phyloP scores from a whole-genome alignment of 2,329 filamentous ascomycete species.

The Talaromyces marneffei region DNA sequence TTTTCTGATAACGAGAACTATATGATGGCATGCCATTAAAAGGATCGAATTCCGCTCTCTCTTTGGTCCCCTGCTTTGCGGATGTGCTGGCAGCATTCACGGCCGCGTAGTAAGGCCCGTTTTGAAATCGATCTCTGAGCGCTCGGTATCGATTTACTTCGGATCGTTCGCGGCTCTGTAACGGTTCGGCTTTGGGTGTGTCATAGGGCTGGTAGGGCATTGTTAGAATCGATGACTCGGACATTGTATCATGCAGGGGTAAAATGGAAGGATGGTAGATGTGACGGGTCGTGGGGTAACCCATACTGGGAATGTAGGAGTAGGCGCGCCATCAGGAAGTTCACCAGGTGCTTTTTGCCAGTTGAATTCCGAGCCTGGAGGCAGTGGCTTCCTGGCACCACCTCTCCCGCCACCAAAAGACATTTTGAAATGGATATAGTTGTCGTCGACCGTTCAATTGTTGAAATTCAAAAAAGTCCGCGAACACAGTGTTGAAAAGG shows the following conservation, averaged over 20 bases:
- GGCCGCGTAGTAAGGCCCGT: conserved; percentile 56
- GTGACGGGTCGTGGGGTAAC: conserved; percentile 4
- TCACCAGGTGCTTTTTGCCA: conserved; percentile 38
- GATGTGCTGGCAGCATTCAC: conserved; percentile 37
- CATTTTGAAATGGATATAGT: conserved; percentile 22
- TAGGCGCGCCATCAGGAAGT: conserved; percentile 40
- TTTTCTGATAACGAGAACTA: conserved; percentile 53
- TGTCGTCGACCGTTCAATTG: not conserved
- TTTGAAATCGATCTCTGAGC: conserved; percentile 51
- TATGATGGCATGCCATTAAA: conserved; percentile 59
- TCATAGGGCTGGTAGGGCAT: conserved; percentile 32
- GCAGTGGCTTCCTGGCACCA: conserved; percentile 26
- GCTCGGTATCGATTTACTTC: conserved; percentile 47
- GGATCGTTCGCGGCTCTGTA: conserved; percentile 39
- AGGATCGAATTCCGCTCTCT: conserved; percentile 51
- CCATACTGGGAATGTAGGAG: conserved; percentile 45
- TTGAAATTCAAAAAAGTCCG: not conserved
- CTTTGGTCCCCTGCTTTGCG: conserved; percentile 40
- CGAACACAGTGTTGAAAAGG: not conserved
- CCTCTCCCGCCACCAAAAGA: conserved; percentile 37
- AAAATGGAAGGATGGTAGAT: too few species aligned
- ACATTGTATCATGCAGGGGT: not conserved
- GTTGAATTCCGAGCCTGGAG: conserved; percentile 38
- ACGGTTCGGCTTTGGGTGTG: conserved; percentile 28
- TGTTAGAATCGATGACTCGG: not conserved